Evolutionary conservation across 768 basidiomycete species (phyloP).

Genomic region (Chalciporus piperatus): DNA sequence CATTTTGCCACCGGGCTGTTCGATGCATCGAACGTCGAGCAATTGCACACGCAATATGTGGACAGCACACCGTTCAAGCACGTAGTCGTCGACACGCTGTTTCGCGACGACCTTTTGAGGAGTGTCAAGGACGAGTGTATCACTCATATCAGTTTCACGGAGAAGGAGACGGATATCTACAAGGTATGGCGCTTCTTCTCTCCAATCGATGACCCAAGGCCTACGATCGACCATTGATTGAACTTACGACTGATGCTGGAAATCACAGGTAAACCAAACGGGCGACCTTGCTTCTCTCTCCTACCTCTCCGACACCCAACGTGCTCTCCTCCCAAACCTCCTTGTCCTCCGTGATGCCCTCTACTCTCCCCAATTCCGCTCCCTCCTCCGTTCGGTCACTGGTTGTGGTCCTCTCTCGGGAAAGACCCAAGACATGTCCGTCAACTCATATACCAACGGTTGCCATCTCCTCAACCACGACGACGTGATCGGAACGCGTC

Average conservation of each 20-base stretch:
- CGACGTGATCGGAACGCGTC: conserved; percentile 93
- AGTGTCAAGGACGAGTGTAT: conserved; percentile 84
- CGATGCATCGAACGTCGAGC: conserved; percentile 51
- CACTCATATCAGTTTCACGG: conserved; percentile 73
- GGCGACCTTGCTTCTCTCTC: conserved; percentile 93
- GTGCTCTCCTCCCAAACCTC: conserved; percentile 76
- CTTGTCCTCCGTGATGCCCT: conserved; percentile 85
- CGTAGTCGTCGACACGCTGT: conserved; percentile 74
- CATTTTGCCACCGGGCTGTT: conserved; percentile 47
- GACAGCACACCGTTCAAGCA: conserved; percentile 75
- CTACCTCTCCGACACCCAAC: conserved; percentile 75
- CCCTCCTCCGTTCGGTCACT: conserved; percentile 81
- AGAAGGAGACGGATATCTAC: conserved; percentile 99
- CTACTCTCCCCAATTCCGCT: conserved; percentile 80
- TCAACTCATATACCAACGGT: conserved; percentile 86
- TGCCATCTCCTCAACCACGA: conserved; percentile 97
- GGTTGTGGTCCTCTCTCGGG: conserved; percentile 92
- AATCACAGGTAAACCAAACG: conserved; percentile 87
- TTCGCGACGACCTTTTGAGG: conserved; percentile 78
- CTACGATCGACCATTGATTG: no score
- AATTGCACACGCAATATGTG: conserved; percentile 55
- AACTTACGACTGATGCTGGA: background rate
- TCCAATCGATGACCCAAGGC: no score
- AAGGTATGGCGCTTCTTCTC: conserved; percentile 52
- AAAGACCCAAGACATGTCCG: conserved; percentile 91